Base-by-base conservation (phyloP, 78 protist genomes). In the Pigoraptor vietnamica region DNA sequence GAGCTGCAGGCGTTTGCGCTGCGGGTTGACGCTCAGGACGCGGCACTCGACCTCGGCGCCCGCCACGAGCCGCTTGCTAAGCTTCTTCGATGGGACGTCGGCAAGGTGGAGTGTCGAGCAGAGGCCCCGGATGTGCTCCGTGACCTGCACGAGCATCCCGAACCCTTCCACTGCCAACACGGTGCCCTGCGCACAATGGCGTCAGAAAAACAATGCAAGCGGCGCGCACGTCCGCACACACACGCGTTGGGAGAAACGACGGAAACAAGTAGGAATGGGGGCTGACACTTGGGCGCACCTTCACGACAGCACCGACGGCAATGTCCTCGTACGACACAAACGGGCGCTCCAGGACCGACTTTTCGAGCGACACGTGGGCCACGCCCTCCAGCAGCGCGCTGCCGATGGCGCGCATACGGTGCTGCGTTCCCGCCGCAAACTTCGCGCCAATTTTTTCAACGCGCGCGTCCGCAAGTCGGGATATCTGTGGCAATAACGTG, bases 81-180 rank as follows among this genome's bases (percentile, higher is more conserved):
- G 87, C 35, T 82, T 34, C 55, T 21, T 9, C 35, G 86, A 24
- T 23, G 25, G 39, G 33, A 87, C 40, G 87, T 92, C 93, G 21
- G 55, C 39, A 23, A 87, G 48, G 56, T 92, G 93, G 25, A 39
- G 6, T 23, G 48, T 6, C 36, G 93, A 90, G 37, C 86, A 37
- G 37, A 92, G 86, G n/a, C 90, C 93, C 37, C 93, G 90, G n/a
- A 82, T 55, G 84, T 35, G 82, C 9, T 86, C 89, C 1, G 91
- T 89, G 35, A 92, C 23, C 37, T 81, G 83, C 88, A 92, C 81
- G 23, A 6, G 29, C 23, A 89, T 86, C 35, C 93, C 93, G 25
- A 10, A 0, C 24, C 32, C 32, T 33, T 38, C 93, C 40, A 92
- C n/a, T 1, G 37, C 35, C 23, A 25, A n/a, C 39, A 92, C 35